Percentiles rank a stretch among this genome's conserved stretches.
Evolutionary conservation across 192 early-diverging fungal species (phyloP).

Genomic region (Thamnidium elegans): DNA sequence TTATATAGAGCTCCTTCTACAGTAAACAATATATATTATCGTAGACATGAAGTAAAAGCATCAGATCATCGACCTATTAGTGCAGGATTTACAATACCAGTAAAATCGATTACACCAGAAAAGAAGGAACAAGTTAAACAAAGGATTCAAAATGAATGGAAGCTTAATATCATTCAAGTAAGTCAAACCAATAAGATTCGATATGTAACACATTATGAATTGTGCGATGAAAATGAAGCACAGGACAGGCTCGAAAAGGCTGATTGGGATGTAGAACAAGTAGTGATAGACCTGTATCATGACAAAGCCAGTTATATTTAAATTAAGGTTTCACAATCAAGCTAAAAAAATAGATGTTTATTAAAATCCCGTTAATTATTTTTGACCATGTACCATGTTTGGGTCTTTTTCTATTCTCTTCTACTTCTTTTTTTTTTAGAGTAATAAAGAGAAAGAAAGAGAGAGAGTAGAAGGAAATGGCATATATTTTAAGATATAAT

Average conservation of each 20-base stretch:
- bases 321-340: background rate
- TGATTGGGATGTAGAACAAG: background rate
- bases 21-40: constrained; percentile 42
- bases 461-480: too few relatives aligned
- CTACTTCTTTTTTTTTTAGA: too few relatives aligned
- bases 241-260: background rate
- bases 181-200: background rate
- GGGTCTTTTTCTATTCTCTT: too few relatives aligned
- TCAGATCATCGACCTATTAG: constrained; percentile 88
- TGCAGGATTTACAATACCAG: constrained; percentile 59
- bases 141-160: constrained; percentile 52
- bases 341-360: too few relatives aligned
- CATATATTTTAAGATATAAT: too few relatives aligned
- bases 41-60: constrained; percentile 64
- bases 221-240: background rate
- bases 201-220: constrained; percentile 7
- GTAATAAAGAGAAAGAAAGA: too few relatives aligned
- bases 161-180: constrained; percentile 7
- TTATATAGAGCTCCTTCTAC: constrained; percentile 53
- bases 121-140: constrained; percentile 42
- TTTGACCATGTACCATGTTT: too few relatives aligned
- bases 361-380: too few relatives aligned
- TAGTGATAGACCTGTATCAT: background rate
- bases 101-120: constrained; percentile 57
- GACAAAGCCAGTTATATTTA: background rate